Conservation (phyloP, 225 moss, liverwort and hornwort genomes). For the Polytrichum formosum region DNA sequence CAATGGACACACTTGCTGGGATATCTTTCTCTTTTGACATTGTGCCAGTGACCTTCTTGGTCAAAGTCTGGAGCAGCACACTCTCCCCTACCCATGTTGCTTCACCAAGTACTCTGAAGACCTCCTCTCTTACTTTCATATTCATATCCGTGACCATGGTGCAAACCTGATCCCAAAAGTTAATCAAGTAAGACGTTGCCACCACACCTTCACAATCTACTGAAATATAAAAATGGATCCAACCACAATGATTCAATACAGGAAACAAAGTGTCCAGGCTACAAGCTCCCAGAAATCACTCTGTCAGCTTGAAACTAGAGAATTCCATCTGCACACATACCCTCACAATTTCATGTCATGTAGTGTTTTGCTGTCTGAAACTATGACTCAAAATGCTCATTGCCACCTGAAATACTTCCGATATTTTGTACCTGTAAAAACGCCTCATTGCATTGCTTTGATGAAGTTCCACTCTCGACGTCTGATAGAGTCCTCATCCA, state of each 20-base stretch:
- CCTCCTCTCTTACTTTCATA: slow-evolving; percentile 77
- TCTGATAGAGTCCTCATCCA: slow-evolving; percentile 46
- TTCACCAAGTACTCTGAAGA: slow-evolving; percentile 76
- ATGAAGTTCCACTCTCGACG: slow-evolving; percentile 31
- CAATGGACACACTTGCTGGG: slow-evolving; percentile 18
- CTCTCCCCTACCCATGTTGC: slow-evolving; percentile 71
- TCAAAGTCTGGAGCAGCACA: slow-evolving; percentile 81
- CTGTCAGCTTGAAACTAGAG: not conserved
- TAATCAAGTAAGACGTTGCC: not conserved
- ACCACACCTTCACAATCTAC: slow-evolving; percentile 14
- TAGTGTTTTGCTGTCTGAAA: too few relatives aligned
- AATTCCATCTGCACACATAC: not conserved
- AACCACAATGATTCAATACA: not conserved
- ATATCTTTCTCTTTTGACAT: slow-evolving; percentile 49
- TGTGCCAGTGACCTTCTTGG: slow-evolving; percentile 68
- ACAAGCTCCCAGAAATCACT: not conserved
- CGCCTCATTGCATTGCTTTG: slow-evolving; percentile 56
- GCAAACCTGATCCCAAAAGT: slow-evolving; percentile 68
- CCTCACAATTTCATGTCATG: not conserved
- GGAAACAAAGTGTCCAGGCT: not conserved
- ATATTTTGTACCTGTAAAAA: slow-evolving; percentile 60
- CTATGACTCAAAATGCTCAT: too few relatives aligned
- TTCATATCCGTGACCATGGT: slow-evolving; percentile 91
- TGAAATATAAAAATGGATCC: slow-evolving; percentile 1
- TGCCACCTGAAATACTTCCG: too few relatives aligned